phyloP scores from a whole-genome alignment of 768 basidiomycete species.

The Mycena rosella region DNA sequence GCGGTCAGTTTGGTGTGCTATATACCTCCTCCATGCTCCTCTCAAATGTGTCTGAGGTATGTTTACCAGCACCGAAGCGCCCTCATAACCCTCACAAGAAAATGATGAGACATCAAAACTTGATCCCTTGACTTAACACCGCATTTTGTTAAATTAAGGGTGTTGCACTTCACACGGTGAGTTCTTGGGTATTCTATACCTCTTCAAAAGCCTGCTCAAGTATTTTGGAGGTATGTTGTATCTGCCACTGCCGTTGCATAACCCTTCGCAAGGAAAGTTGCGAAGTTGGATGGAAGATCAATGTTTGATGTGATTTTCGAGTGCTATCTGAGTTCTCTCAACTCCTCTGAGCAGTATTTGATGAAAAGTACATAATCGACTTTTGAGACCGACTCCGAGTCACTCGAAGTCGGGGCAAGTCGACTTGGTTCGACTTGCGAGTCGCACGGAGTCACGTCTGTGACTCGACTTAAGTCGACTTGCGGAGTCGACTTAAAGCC shows the following conservation, averaged over 20 bases:
- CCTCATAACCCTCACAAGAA: conserved; percentile 22
- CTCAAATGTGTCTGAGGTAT: conserved; percentile 25
- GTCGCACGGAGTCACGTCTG: conserved; percentile 19
- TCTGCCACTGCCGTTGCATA: conserved; percentile 12
- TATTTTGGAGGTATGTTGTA: conserved; percentile 22
- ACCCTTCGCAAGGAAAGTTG: conserved; percentile 22
- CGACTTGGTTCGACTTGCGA: conserved; percentile 20
- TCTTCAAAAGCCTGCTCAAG: conserved; percentile 21
- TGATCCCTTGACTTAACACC: conserved; percentile 22
- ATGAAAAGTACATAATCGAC: conserved; percentile 24
- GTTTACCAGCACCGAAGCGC: conserved; percentile 18
- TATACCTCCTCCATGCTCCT: conserved; percentile 17
- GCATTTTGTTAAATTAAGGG: conserved; percentile 24
- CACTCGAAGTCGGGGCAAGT: conserved; percentile 23
- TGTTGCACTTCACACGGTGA: conserved; percentile 19
- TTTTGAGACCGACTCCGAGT: conserved; percentile 23
- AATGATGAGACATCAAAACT: conserved; percentile 22
- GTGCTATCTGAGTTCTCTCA: conserved; percentile 20
- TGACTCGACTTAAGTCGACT: conserved; percentile 23
- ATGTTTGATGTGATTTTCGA: conserved; percentile 20
- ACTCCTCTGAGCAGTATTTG: conserved; percentile 21
- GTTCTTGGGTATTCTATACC: conserved; percentile 22
- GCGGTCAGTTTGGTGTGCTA: conserved; percentile 21
- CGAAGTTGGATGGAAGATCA: conserved; percentile 23
- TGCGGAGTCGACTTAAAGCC: conserved; percentile 5